These are phyloP conservation scores for Malus asiatica DNA, from an alignment of 306 rosid genomes.

Conservation along the genomic window DNA sequence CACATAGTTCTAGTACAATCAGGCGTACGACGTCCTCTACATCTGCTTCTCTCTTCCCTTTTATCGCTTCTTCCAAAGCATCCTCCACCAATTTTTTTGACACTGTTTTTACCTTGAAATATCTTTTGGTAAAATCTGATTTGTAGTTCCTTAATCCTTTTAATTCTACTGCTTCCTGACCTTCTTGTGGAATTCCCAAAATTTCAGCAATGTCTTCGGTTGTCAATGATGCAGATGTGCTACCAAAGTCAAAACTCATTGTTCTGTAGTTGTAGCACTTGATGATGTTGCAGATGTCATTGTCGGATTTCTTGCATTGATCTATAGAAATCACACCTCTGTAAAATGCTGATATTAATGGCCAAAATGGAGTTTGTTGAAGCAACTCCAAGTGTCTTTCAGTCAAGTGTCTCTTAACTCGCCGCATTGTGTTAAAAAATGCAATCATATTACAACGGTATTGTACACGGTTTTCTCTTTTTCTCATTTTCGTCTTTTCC, in stretches of 20 bases:
- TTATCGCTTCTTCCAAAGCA: background rate
- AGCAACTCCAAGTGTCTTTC: background rate
- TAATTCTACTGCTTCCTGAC: background rate
- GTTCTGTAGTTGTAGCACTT: no score
- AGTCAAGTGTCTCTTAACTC: background rate
- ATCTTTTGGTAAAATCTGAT: background rate
- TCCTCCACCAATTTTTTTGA: background rate
- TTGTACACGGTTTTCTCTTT: background rate
- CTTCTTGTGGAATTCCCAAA: background rate
- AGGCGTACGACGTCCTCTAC: background rate
- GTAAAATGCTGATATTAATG: slow-evolving; percentile 1
- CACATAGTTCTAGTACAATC: background rate
- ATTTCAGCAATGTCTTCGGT: background rate
- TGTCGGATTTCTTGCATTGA: background rate
- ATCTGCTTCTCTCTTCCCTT: background rate
- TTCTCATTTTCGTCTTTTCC: background rate
- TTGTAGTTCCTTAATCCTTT: background rate
- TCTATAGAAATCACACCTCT: background rate
- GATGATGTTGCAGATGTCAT: no score
- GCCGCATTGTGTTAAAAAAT: background rate
- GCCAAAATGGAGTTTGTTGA: background rate
- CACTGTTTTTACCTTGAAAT: background rate
- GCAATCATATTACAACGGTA: background rate
- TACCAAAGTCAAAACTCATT: no score
- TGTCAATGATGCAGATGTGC: background rate